Percentiles rank a stretch among this genome's conserved stretches.
These are phyloP conservation scores for Ophiostoma perfectum DNA, from an alignment of 2,329 filamentous ascomycete genomes.

Conservation along the genomic window DNA sequence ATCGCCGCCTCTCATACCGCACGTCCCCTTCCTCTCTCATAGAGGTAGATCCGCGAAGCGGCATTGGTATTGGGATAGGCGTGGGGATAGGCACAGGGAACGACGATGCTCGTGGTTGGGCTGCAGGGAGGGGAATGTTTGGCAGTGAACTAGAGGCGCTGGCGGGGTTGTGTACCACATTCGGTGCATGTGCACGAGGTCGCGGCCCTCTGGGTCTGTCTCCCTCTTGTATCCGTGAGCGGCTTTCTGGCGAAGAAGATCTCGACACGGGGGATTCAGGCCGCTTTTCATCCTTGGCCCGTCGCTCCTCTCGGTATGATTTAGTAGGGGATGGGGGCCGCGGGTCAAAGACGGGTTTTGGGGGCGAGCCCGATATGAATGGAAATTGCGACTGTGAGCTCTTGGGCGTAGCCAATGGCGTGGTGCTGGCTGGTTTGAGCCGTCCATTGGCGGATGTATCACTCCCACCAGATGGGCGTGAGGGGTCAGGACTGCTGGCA, in stretches of 20 bases:
- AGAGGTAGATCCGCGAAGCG: neutral
- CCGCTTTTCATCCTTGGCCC: constrained; percentile 27
- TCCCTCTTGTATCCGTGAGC: constrained; percentile 7
- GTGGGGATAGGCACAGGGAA: constrained; percentile 17
- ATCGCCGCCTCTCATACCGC: constrained; percentile 19
- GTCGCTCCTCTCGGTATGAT: constrained; percentile 18
- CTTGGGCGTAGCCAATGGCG: constrained; percentile 34
- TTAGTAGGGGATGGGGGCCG: constrained; percentile 16
- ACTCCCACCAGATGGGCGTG: constrained; percentile 25
- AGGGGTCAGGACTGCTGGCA: constrained; percentile 14
- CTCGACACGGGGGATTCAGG: constrained; percentile 31
- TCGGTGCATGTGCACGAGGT: constrained; percentile 31
- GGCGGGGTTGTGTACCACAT: constrained; percentile 27
- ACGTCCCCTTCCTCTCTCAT: constrained; percentile 8
- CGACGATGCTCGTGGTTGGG: constrained; percentile 6
- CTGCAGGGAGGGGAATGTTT: constrained; percentile 2
- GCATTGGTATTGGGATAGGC: neutral
- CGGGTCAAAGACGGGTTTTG: constrained; percentile 10
- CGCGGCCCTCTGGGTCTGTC: constrained; percentile 27
- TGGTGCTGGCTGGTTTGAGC: constrained; percentile 35
- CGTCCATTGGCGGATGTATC: constrained; percentile 20
- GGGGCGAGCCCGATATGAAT: constrained; percentile 1
- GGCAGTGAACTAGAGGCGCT: constrained; percentile 9
- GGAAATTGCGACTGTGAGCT: constrained; percentile 25
- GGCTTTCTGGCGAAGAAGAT: constrained; percentile 31